Evolutionary conservation across 148 eudicot genomes (phyloP).

Genomic region (Spergularia marina): DNA sequence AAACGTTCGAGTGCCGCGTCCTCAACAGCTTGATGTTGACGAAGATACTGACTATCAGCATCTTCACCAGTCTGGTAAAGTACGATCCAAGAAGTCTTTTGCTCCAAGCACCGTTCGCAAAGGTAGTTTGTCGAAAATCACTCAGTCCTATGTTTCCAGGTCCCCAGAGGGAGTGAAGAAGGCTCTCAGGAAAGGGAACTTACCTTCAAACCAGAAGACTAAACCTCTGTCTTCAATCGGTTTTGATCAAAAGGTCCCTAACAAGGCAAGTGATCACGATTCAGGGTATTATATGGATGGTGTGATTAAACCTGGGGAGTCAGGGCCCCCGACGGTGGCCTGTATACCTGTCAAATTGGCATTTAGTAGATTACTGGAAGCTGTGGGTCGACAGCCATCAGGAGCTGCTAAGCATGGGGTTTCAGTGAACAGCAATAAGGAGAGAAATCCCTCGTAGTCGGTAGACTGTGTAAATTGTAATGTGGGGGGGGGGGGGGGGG

Average conservation of each 20-base stretch:
- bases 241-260: conserved; percentile 43
- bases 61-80: conserved; percentile 41
- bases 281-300: conserved; percentile 41
- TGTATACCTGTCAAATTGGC: conserved; percentile 91
- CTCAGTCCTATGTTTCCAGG: conserved; percentile 25
- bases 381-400: conserved; percentile 63
- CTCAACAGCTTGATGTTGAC: conserved; percentile 42
- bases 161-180: conserved; percentile 41
- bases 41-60: conserved; percentile 31
- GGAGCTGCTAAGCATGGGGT: conserved; percentile 38
- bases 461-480: conserved; percentile 52
- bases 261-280: conserved; percentile 29
- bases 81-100: conserved; percentile 31
- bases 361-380: conserved; percentile 86
- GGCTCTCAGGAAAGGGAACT: conserved; percentile 42
- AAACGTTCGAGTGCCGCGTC: conserved; percentile 63
- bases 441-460: conserved; percentile 34
- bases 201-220: conserved; percentile 61
- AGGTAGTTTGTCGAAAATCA: conserved; percentile 28
- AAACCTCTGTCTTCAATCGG: conserved; percentile 68
- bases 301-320: conserved; percentile 49
- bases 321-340: conserved; percentile 64
- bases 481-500: conserved; percentile 37
- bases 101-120: conserved; percentile 30
- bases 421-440: conserved; percentile 35